These are phyloP conservation scores for Laetiporus sulphureus DNA, from an alignment of 1,284 basidiomycete species.

Conservation along the genomic window DNA sequence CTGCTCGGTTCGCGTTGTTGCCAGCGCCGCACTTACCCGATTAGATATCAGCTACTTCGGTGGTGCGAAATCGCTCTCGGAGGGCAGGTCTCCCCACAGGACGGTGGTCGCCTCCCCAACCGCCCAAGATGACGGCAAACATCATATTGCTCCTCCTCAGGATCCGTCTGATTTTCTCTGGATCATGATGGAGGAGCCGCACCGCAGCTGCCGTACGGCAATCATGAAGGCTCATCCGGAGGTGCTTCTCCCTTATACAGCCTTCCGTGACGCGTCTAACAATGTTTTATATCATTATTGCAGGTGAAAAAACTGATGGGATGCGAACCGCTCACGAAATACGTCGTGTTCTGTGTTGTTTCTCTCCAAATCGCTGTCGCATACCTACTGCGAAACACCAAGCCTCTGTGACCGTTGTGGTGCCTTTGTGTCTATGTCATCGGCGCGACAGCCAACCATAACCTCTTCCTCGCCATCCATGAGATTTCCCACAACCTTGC, in stretches of 20 bases:
- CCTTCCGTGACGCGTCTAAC: background rate
- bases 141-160: constrained; percentile 48
- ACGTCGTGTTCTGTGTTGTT: constrained; percentile 77
- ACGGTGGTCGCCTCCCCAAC: constrained; percentile 40
- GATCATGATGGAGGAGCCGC: constrained; percentile 97
- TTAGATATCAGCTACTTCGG: constrained; percentile 72
- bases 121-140: constrained; percentile 33
- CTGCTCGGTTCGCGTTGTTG: background rate
- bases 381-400: constrained; percentile 56
- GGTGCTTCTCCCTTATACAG: constrained; percentile 35
- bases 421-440: constrained; percentile 78
- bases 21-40: background rate
- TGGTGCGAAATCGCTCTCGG: constrained; percentile 67
- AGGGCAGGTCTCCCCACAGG: constrained; percentile 55
- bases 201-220: constrained; percentile 78
- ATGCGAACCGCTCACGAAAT: constrained; percentile 87
- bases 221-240: constrained; percentile 95
- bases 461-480: constrained; percentile 95
- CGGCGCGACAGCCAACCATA: constrained; percentile 95
- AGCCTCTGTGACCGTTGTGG: constrained; percentile 68
- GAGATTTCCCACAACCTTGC: constrained; percentile 98
- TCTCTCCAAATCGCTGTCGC: constrained; percentile 69
- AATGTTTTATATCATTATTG: background rate
- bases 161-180: constrained; percentile 84
- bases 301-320: constrained; percentile 95